Conservation (phyloP, 768 basidiomycete genomes). For the Ramaria sp. region DNA sequence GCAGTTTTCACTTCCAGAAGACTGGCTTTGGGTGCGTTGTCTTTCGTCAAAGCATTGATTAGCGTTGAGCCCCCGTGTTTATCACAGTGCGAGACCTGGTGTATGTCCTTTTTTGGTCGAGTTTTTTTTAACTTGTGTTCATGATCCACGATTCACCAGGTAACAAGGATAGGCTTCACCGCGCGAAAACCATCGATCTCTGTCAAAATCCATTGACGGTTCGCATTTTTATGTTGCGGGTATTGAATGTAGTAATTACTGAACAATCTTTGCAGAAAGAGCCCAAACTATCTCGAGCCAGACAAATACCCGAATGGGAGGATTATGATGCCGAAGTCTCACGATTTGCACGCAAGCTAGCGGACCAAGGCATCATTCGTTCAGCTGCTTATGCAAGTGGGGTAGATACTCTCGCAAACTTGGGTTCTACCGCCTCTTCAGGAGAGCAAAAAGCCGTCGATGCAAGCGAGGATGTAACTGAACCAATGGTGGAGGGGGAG, state of each 20-base stretch:
- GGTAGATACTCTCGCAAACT: constrained; percentile 52
- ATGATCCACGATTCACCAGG: constrained; percentile 27
- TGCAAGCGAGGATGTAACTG: not conserved
- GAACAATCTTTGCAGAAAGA: constrained; percentile 62
- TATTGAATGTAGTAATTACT: not conserved
- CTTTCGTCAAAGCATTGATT: not conserved
- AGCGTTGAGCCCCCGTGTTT: not conserved
- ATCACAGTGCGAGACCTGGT: constrained; percentile 93
- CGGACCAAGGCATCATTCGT: constrained; percentile 57
- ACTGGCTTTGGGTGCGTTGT: constrained; percentile 87
- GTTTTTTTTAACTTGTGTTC: not conserved
- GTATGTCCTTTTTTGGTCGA: constrained; percentile 36
- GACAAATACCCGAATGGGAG: constrained; percentile 97
- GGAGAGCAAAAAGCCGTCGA: not conserved
- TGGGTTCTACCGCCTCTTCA: constrained; percentile 15
- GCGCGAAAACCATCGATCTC: constrained; percentile 85
- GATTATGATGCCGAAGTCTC: constrained; percentile 88
- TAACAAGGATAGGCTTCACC: constrained; percentile 71
- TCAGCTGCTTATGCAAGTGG: constrained; percentile 59
- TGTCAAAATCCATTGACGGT: constrained; percentile 96
- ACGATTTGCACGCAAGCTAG: constrained; percentile 61
- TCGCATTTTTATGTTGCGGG: constrained; percentile 17
- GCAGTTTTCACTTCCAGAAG: constrained; percentile 78
- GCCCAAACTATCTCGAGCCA: constrained; percentile 85
- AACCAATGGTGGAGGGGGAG: not conserved